Percentiles rank a stretch among this genome's conserved stretches.
Conservation (phyloP, 208 protist genomes). For the Leishmania martiniquensis region DNA sequence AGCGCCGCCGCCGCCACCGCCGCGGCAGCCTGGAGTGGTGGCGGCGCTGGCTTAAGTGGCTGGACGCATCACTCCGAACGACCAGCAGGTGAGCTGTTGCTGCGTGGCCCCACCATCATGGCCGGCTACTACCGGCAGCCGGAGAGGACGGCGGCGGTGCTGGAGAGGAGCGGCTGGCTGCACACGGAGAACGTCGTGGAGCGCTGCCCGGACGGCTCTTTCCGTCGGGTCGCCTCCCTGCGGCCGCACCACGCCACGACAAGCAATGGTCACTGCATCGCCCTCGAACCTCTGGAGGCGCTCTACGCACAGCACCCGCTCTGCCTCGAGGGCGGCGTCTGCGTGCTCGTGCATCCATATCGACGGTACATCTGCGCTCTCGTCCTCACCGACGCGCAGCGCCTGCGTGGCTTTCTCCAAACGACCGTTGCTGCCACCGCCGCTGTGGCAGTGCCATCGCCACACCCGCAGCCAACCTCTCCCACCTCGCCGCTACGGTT, state of each 20-base stretch:
- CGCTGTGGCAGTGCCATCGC: not conserved
- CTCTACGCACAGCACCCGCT: slow-evolving; percentile 57
- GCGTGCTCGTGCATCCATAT: slow-evolving; percentile 73
- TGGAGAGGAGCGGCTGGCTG: slow-evolving; percentile 68
- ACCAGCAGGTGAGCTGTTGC: slow-evolving; percentile 71
- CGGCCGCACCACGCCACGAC: slow-evolving; percentile 66
- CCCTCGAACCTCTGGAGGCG: slow-evolving; percentile 67
- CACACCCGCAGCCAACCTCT: not conserved
- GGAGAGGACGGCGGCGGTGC: slow-evolving; percentile 60
- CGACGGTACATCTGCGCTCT: slow-evolving; percentile 68
- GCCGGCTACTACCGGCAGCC: slow-evolving; percentile 85
- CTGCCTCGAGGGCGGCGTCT: slow-evolving; percentile 40
- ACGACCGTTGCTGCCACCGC: not conserved
- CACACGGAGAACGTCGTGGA: slow-evolving; percentile 79
- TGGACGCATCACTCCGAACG: slow-evolving; percentile 36
- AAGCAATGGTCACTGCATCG: slow-evolving; percentile 58
- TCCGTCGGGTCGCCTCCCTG: slow-evolving; percentile 73
- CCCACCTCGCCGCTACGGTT: not conserved
- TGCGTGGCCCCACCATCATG: slow-evolving; percentile 67
- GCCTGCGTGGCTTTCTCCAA: slow-evolving; percentile 23
- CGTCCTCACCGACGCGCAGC: slow-evolving; percentile 43
- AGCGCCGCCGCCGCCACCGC: slow-evolving; percentile 9
- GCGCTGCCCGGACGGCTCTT: slow-evolving; percentile 42
- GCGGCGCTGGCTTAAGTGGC: not conserved
- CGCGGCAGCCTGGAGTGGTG: not conserved